Base-by-base conservation (phyloP, 1,284 basidiomycete genomes). In the Xerocomus tenax region DNA sequence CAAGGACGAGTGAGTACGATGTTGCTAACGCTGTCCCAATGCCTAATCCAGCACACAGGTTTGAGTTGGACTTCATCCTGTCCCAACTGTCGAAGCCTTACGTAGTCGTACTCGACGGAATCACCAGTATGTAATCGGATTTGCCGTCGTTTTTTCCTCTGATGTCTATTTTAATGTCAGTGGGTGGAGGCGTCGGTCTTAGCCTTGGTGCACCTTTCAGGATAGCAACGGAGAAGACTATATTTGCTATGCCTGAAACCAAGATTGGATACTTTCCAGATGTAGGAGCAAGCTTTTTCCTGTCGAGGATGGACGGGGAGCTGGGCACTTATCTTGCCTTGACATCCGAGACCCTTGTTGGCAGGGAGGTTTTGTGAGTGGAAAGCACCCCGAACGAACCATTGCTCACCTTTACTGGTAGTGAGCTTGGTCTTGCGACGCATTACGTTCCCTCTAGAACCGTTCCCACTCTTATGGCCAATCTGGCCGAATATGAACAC, bases 181-280 rank as follows among this genome's bases (percentile, higher is more conserved):
- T 98, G 88, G 96, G 96, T 36, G 96, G 96, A 51, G 96, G 96
- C 45, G 90, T 91, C 29, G 96, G 96, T 42, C 79, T 98, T 47
- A 79, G 84, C 28, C 81, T 87, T n/a, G 82, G 89, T 55, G 94
- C 93, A 4, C 80, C 84, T 0, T 92, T 98, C 71, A 79, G 96
- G 54, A 79, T 99, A 52, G 94, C 94, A 3, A 98, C 96, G 3
- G 92, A 97, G 68, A 87, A 87, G 40, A 97, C 95, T 0, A 56
- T 78, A 1, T 90, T 94, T 64, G 88, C 93, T n/a, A 98, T 98
- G 95, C 96, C 96, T 30, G 93, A 97, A 71, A 90, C 90, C 19
- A 91, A 89, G 65, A 94, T 95, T 57, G 92, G 89, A 36, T 88
- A 86, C 60, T 84, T 75, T 59, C 92, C 91, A 26, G 91, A 95